Evolutionary conservation across 805 yeast genomes (phyloP).

Genomic region (Starmerella apicola): DNA sequence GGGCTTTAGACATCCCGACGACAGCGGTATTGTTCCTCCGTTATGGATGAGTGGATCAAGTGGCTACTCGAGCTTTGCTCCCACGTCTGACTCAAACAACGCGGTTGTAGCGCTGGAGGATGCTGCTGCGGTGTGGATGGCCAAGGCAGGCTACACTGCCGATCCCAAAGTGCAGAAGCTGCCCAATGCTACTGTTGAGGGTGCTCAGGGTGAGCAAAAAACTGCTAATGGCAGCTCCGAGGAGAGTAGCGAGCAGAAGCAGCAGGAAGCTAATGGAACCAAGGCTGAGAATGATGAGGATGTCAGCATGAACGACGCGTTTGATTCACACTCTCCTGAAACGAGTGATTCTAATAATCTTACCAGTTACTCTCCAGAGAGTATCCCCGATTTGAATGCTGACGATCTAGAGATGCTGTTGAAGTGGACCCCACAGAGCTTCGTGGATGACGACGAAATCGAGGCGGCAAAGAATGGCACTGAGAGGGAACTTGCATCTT

Average conservation of each 20-base stretch:
- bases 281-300: not conserved
- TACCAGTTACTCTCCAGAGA: not conserved
- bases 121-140: conserved; percentile 17
- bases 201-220: not conserved
- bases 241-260: not conserved
- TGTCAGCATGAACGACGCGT: not conserved
- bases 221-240: not conserved
- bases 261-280: not conserved
- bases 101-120: conserved; percentile 24
- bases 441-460: conserved; percentile 41
- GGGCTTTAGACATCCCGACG: conserved; percentile 28
- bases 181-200: not conserved
- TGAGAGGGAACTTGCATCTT: conserved; percentile 31
- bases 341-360: not conserved
- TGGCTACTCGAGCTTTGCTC: conserved; percentile 48
- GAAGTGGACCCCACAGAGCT: conserved; percentile 40
- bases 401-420: conserved; percentile 27
- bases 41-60: conserved; percentile 46
- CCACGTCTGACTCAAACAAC: conserved; percentile 47
- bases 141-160: not conserved
- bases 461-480: conserved; percentile 35
- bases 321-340: not conserved
- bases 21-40: conserved; percentile 43
- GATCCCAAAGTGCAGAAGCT: conserved; percentile 1
- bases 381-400: not conserved